Base-by-base conservation (phyloP, 495 filamentous ascomycete genomes). In the Astrothelium macrocarpum region DNA sequence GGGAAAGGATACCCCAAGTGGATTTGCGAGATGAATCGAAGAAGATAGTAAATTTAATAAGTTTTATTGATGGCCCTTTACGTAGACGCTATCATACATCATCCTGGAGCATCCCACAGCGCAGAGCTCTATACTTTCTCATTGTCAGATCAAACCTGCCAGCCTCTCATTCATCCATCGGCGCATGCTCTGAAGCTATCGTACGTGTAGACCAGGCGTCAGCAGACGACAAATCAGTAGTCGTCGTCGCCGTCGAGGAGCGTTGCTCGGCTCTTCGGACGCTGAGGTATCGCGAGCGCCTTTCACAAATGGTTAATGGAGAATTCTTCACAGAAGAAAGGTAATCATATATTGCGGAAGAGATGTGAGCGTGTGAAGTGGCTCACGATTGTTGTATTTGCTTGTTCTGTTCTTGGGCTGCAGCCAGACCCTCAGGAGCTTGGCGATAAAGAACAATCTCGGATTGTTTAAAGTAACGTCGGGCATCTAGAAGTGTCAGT, bases 391-490 rank as follows among this genome's bases (percentile, higher is more conserved):
- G 49, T 56, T 56, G 49, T 26, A 56, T 56, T 29, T 56, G 49
- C 49, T 25, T n/a, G 16, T 56, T 56, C 20, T 56, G 49, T 56
- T 56, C 49, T 56, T 56, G 49, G 25, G 49, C 49, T 16, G 49
- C 49, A 25, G 49, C 49, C 5, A 56, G 25, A 29, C 49, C 49
- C 70, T 90, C 92, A 32, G 94, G 94, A 26, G 91, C 86, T 81
- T 97, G 94, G 62, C 95, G 88, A 79, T 89, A 97, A 56, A 99
- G 88, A 62, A 96, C 90, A 72, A 99, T 99, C 77, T 99, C 94
- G 60, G 91, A 96, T 76, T 99, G 94, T 73, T 99, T 99, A 80
- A 99, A 99, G 78, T 99, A 99, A 65, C 94, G 85, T 67, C 94
- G 82, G 46, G 95, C 95, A 73, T 99, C 94, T 95, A 70, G 63